A percentile compares a stretch with the other conserved stretches of the same genome.
Conservation (phyloP, 352 stramenopile species). For the Phytophthora parvispora region DNA sequence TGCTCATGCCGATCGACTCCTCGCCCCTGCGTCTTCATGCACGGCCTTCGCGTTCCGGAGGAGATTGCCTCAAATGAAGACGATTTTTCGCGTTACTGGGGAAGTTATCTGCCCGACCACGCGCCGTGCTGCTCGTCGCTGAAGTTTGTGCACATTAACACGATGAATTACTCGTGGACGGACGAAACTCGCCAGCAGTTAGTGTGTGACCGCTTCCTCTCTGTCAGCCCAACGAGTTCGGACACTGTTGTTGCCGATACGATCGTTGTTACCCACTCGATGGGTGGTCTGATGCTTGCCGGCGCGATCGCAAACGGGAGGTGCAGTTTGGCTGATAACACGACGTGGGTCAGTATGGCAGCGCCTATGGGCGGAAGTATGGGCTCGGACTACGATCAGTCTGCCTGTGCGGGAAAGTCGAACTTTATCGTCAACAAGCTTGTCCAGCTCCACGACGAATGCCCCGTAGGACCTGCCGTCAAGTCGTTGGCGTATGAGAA, state of each 20-base stretch:
- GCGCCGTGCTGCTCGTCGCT: conserved; percentile 38
- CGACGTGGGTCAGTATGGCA: conserved; percentile 35
- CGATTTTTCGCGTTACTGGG: conserved; percentile 19
- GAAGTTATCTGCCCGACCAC: conserved; percentile 13
- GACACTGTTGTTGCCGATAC: background rate
- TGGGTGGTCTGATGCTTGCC: background rate
- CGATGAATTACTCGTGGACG: conserved; percentile 24
- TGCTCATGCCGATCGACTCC: conserved; percentile 13
- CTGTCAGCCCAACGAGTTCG: conserved; percentile 8
- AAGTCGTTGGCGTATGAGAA: background rate
- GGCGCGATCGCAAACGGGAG: conserved; percentile 30
- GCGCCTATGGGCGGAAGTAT: conserved; percentile 30
- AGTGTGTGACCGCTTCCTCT: conserved; percentile 21
- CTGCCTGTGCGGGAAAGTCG: background rate
- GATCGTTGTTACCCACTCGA: conserved; percentile 2
- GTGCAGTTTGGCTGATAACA: conserved; percentile 30
- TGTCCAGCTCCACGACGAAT: background rate
- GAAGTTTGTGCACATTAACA: conserved; percentile 35
- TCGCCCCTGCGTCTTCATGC: conserved; percentile 39
- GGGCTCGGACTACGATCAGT: conserved; percentile 7
- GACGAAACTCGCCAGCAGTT: conserved; percentile 26
- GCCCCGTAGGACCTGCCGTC: background rate
- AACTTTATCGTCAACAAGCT: background rate
- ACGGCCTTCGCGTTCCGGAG: conserved; percentile 12
- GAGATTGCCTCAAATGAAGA: conserved; percentile 2